Conservation (phyloP, 768 basidiomycete genomes). For the Rhodosporidiobolus sp. region DNA sequence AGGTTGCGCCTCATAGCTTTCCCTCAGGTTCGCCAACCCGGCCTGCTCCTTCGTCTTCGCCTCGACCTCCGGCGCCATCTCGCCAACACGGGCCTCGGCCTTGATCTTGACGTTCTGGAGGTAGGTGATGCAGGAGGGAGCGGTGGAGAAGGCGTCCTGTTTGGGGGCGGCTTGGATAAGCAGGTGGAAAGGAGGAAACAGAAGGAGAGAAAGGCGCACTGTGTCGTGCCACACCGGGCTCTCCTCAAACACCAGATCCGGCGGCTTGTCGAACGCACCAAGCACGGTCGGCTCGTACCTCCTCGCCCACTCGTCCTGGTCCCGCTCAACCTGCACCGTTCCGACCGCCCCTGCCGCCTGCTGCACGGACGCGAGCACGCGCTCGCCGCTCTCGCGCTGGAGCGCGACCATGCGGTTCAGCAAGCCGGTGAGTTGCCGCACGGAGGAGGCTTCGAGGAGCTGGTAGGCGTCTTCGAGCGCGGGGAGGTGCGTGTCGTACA, state of each 20-base stretch:
- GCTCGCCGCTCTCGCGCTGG: constrained; percentile 6
- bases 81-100: neutral
- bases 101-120: constrained; percentile 36
- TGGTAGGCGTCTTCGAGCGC: constrained; percentile 33
- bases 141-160: constrained; percentile 30
- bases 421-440: constrained; percentile 13
- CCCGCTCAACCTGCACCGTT: constrained; percentile 13
- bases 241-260: constrained; percentile 33
- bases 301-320: constrained; percentile 29
- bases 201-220: constrained; percentile 5
- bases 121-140: constrained; percentile 6
- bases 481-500: constrained; percentile 32
- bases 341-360: neutral
- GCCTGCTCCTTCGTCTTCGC: constrained; percentile 17
- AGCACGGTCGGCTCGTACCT: neutral
- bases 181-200: neutral
- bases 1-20: constrained; percentile 15
- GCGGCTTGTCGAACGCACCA: constrained; percentile 27
- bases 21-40: constrained; percentile 11
- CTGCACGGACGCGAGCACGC: neutral
- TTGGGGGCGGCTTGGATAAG: too few relatives aligned
- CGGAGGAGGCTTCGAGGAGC: constrained; percentile 16
- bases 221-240: constrained; percentile 36
- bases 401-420: constrained; percentile 9
- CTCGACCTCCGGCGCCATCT: constrained; percentile 26